These are phyloP conservation scores for Beauveria asiatica DNA, from an alignment of 2,329 filamentous ascomycete genomes.

Conservation along the genomic window DNA sequence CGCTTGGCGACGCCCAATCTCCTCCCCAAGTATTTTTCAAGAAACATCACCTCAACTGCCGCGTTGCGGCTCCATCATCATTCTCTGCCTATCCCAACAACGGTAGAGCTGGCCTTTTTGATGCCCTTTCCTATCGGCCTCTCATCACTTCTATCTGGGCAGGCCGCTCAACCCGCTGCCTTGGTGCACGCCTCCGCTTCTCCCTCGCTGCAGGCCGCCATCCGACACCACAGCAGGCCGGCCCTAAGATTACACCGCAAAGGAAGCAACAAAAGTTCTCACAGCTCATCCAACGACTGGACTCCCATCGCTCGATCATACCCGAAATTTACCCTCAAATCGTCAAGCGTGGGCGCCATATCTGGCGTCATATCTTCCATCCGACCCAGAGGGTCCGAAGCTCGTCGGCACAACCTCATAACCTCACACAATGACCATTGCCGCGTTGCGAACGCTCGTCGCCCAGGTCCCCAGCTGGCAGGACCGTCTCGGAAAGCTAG, in stretches of 20 bases:
- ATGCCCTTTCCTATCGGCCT: neutral
- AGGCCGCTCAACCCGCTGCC: neutral
- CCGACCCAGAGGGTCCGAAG: neutral
- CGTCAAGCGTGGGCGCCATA: neutral
- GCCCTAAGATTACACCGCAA: neutral
- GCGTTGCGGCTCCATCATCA: neutral
- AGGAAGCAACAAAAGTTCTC: neutral
- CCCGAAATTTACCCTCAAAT: neutral
- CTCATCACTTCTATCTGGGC: too few species aligned
- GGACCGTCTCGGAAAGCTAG: slow-evolving; percentile 50
- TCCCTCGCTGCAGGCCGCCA: neutral
- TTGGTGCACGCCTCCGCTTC: neutral
- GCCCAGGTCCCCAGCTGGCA: slow-evolving; percentile 53
- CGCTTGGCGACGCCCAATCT: neutral
- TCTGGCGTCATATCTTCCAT: neutral
- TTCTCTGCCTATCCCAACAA: neutral
- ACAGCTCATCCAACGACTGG: neutral
- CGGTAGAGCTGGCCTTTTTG: neutral
- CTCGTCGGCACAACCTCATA: neutral
- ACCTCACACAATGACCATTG: slow-evolving; percentile 35
- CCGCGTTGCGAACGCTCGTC: slow-evolving; percentile 46
- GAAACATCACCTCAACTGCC: neutral
- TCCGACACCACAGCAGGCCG: neutral
- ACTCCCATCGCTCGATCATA: neutral
- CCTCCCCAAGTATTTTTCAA: neutral